Conservation (phyloP, 257 asterid species). For the Solanum arcanum region DNA sequence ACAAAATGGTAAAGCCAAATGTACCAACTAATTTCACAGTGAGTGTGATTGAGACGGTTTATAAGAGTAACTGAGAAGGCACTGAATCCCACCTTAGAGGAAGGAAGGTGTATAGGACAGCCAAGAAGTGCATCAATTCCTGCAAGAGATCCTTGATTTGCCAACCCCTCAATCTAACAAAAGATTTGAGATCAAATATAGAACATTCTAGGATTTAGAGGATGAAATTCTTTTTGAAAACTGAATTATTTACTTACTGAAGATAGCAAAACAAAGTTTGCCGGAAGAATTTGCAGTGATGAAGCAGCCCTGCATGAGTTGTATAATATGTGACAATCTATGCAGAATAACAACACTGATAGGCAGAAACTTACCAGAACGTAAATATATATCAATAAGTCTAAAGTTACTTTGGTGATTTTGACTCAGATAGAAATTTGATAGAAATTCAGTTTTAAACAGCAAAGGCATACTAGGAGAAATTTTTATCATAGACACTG, state of each 20-base stretch:
- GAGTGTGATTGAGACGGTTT: neutral
- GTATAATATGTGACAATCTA: neutral
- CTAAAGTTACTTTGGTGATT: neutral
- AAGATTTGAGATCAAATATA: constrained; percentile 2
- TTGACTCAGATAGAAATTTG: neutral
- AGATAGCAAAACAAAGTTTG: constrained; percentile 59
- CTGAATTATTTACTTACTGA: constrained; percentile 35
- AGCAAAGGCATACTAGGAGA: neutral
- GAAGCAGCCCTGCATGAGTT: constrained; percentile 43
- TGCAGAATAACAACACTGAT: neutral
- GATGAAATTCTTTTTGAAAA: neutral
- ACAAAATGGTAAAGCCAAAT: neutral
- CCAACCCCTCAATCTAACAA: constrained; percentile 57
- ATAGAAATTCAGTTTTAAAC: neutral
- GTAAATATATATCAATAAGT: neutral
- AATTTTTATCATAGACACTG: neutral
- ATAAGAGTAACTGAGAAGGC: neutral
- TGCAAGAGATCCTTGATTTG: constrained; percentile 79
- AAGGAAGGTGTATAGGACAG: constrained; percentile 86
- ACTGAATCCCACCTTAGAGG: constrained; percentile 50
- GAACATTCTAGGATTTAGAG: constrained; percentile 3
- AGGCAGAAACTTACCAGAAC: neutral
- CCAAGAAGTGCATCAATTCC: constrained; percentile 93
- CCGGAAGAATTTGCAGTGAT: constrained; percentile 69
- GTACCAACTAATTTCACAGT: neutral